A percentile compares a stretch with the other conserved stretches of the same genome.
Conservation (phyloP, 768 basidiomycete genomes). For the Termitomyces sp. region DNA sequence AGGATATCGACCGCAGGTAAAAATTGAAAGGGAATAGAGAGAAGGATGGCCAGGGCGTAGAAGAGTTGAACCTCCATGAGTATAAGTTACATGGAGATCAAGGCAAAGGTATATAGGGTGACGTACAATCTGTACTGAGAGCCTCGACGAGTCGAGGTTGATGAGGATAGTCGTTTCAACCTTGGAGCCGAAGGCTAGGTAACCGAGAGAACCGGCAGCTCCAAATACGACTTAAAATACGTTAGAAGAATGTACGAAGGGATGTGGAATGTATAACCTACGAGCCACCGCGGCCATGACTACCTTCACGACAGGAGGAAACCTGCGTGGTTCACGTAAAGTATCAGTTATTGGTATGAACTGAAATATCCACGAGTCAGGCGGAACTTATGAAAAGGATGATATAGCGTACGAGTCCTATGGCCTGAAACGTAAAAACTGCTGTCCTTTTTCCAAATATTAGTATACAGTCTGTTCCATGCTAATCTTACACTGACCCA, state of each 20-base stretch:
- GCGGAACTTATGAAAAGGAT: background rate
- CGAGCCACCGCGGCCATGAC: slow-evolving; percentile 83
- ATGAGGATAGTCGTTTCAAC: slow-evolving; percentile 92
- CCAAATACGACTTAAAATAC: slow-evolving; percentile 68
- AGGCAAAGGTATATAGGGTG: slow-evolving; percentile 5
- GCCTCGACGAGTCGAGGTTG: slow-evolving; percentile 80
- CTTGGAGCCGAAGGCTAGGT: slow-evolving; percentile 80
- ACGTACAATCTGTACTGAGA: slow-evolving; percentile 82
- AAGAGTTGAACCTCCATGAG: slow-evolving; percentile 63
- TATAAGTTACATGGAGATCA: slow-evolving; percentile 1
- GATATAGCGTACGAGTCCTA: slow-evolving; percentile 66
- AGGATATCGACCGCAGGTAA: slow-evolving; percentile 97
- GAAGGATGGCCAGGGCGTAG: slow-evolving; percentile 88
- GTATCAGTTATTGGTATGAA: slow-evolving; percentile 96
- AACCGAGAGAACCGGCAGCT: slow-evolving; percentile 81
- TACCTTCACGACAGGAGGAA: slow-evolving; percentile 79
- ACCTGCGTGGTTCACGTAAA: slow-evolving; percentile 92
- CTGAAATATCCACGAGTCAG: slow-evolving; percentile 22
- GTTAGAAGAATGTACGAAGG: background rate
- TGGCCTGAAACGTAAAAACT: slow-evolving; percentile 97
- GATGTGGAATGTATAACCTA: slow-evolving; percentile 25
- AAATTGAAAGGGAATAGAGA: slow-evolving; percentile 92
- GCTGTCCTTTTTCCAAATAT: slow-evolving; percentile 58
- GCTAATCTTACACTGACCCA: slow-evolving; percentile 43
- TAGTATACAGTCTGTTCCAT: background rate